Evolutionary conservation across 257 asterid genomes (phyloP), one percentile per base, ranked within the genome.

Genomic region (Solanum chilense): DNA sequence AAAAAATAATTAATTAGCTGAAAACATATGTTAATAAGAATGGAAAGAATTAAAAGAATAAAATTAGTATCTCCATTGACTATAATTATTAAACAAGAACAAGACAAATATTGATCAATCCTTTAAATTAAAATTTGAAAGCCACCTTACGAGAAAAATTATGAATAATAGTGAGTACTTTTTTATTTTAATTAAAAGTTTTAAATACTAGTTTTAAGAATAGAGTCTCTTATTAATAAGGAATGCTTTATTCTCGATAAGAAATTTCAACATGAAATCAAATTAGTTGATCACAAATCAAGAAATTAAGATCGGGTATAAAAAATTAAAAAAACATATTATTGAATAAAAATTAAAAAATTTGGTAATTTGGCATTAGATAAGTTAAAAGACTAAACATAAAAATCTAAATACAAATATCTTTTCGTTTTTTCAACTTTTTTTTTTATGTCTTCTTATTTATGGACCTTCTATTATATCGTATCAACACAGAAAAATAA

Each of bases 231-330:
- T 23, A 42, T 23, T 60, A 60, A 60, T 60, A 68, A 6, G 11
- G 21, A 29, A 12, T 9, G 6, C 9, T 69, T 66, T 69, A 69
- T 14, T 9, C 5, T 29, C 1, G 20, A 6, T 69, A 29, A 69
- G 7, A 29, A 1, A 5, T 7, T 69, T 10, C 18, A 3, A 69
- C 7, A 31, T 7, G 0, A 69, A 69, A 4, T 29, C 41, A 69
- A 69, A 29, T 69, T 69, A 69, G 3, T 7, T 3, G 6, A 29
- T 7, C 11, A 0, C 10, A 29, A 69, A 69, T 1, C 41, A 14
- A 52, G 62, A 52, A 52, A 6, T 3, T 3, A 56, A 1, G 0
- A 3, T 20, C 3, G 0, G 25, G 0, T 11, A 56, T 56, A 7
- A 20, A 20, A 20, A 18, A 18, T 56, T 7, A 33, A 5, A 56